phyloP scores from a whole-genome alignment of 768 basidiomycete species.

The Boletus bicolor region DNA sequence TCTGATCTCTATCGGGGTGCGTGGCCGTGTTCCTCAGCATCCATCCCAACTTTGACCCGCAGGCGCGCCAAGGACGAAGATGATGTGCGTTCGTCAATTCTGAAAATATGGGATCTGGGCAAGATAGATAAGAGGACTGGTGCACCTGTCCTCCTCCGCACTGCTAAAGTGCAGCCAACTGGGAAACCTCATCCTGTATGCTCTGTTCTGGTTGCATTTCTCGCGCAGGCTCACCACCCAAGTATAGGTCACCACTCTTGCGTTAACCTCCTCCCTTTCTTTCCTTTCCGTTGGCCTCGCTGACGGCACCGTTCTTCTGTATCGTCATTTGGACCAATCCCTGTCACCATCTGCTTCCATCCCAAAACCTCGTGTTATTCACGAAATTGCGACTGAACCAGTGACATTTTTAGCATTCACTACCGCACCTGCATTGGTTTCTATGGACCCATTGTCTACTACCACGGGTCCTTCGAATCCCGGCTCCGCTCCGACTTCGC shows the following conservation, averaged over 20 bases:
- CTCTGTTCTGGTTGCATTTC: background rate
- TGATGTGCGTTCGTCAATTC: constrained; percentile 55
- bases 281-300: constrained; percentile 93
- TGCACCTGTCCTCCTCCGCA: constrained; percentile 64
- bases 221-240: background rate
- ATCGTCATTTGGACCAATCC: constrained; percentile 89
- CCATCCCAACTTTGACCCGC: constrained; percentile 12
- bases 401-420: constrained; percentile 91
- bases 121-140: constrained; percentile 63
- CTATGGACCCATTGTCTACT: constrained; percentile 21
- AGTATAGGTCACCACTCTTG: constrained; percentile 68
- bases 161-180: constrained; percentile 69
- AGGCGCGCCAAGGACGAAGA: constrained; percentile 65
- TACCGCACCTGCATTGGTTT: constrained; percentile 29
- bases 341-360: constrained; percentile 73
- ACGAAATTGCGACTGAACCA: constrained; percentile 83
- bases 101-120: constrained; percentile 89
- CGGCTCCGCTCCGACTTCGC: background rate
- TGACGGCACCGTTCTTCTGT: constrained; percentile 90
- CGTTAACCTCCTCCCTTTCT: constrained; percentile 71
- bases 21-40: constrained; percentile 27
- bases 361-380: constrained; percentile 83
- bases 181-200: constrained; percentile 77
- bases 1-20: constrained; percentile 84
- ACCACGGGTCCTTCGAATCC: constrained; percentile 15